phyloP scores from a whole-genome alignment of 192 early-diverging fungal genomes.

The Podila horticola region DNA sequence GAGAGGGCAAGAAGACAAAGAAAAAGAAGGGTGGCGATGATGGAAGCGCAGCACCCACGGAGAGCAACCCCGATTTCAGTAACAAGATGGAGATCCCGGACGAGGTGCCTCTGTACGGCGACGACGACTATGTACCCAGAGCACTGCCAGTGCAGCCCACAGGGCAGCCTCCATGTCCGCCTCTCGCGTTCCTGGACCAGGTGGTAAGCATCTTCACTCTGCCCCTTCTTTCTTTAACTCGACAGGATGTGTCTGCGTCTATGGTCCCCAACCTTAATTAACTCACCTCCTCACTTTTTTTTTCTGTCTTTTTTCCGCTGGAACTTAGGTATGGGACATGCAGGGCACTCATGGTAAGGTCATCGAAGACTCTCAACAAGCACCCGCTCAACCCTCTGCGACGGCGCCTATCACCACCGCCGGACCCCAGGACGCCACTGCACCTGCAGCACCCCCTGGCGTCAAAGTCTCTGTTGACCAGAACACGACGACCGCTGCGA shows the following conservation, averaged over 20 bases:
- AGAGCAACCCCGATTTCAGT: too few relatives aligned
- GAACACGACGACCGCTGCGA: not conserved
- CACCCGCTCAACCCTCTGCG: not conserved
- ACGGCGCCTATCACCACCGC: not conserved
- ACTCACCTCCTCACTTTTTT: not conserved
- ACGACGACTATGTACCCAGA: conserved; percentile 1
- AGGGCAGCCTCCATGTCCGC: not conserved
- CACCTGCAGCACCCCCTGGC: not conserved
- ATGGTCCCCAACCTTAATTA: not conserved
- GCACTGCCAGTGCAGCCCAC: not conserved
- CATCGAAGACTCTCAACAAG: not conserved
- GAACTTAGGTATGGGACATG: not conserved
- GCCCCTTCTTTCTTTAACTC: too few relatives aligned
- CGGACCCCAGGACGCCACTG: not conserved
- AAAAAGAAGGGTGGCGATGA: too few relatives aligned
- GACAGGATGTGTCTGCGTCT: too few relatives aligned
- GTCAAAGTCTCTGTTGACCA: not conserved
- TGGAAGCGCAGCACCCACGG: too few relatives aligned
- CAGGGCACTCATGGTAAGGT: not conserved
- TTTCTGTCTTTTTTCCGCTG: not conserved
- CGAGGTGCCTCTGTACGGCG: conserved; percentile 1
- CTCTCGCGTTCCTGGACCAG: conserved; percentile 3
- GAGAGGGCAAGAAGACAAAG: not conserved
- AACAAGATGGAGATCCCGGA: not conserved
- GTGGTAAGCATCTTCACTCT: not conserved